These are phyloP conservation scores for Phytophthora meadii DNA, from an alignment of 352 stramenopile genomes.

Conservation along the genomic window DNA sequence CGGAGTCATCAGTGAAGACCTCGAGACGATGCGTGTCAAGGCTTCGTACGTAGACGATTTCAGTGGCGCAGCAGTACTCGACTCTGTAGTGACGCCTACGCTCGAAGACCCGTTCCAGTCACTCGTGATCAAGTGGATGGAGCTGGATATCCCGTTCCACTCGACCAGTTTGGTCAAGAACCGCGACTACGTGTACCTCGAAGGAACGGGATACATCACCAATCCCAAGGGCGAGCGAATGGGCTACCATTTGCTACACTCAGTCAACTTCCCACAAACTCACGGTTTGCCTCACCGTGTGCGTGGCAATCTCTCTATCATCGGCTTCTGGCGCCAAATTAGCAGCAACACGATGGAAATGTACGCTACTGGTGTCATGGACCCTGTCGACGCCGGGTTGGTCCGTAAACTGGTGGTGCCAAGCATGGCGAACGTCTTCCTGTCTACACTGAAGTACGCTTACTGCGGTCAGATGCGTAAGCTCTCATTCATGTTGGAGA, in stretches of 20 bases:
- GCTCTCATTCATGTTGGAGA: constrained; percentile 16
- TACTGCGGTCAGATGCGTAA: constrained; percentile 22
- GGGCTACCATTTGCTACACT: constrained; percentile 27
- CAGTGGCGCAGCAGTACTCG: background rate
- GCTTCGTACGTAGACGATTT: background rate
- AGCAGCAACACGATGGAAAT: constrained; percentile 7
- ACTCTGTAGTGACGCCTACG: background rate
- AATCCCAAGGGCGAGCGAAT: constrained; percentile 6
- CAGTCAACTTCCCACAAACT: constrained; percentile 26
- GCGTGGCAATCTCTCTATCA: constrained; percentile 14
- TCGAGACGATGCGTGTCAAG: constrained; percentile 14
- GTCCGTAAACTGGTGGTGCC: constrained; percentile 12
- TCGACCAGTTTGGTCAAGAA: constrained; percentile 23
- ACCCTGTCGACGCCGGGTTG: constrained; percentile 5
- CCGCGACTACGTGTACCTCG: constrained; percentile 32
- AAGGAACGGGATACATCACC: constrained; percentile 26
- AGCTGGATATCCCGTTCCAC: constrained; percentile 31
- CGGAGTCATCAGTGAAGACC: constrained; percentile 11
- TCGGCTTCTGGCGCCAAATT: constrained; percentile 16
- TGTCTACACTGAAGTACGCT: constrained; percentile 12
- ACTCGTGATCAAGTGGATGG: constrained; percentile 41
- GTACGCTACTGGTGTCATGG: constrained; percentile 17
- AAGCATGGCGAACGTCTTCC: constrained; percentile 16
- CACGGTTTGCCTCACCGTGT: constrained; percentile 15
- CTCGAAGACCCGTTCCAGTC: constrained; percentile 32